Evolutionary conservation across 371 early-diverging fungal genomes (phyloP).

Genomic region (Mucor saturninus): DNA sequence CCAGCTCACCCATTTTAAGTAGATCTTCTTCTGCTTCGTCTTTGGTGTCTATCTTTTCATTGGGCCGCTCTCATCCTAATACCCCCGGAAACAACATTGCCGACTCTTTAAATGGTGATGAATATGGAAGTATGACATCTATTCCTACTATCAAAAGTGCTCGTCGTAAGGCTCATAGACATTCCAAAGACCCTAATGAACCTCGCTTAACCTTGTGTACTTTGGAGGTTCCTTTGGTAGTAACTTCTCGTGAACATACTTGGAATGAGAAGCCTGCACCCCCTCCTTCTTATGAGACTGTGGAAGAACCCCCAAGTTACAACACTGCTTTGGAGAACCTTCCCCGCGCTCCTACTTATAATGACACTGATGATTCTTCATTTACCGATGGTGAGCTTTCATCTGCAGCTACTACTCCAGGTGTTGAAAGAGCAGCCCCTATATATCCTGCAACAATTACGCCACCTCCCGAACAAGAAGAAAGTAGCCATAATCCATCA

Average conservation of each 20-base stretch:
- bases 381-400: slow-evolving; percentile 2
- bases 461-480: slow-evolving; percentile 7
- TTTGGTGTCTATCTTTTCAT: slow-evolving; percentile 53
- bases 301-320: slow-evolving; percentile 49
- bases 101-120: slow-evolving; percentile 9
- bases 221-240: slow-evolving; percentile 48
- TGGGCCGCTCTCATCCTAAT: slow-evolving; percentile 33
- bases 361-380: slow-evolving; percentile 18
- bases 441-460: neutral
- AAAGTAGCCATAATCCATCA: neutral
- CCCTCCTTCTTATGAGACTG: slow-evolving; percentile 40
- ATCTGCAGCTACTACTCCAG: neutral
- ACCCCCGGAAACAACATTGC: slow-evolving; percentile 15
- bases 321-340: slow-evolving; percentile 34
- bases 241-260: slow-evolving; percentile 49
- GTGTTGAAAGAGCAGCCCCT: neutral
- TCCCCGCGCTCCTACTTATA: slow-evolving; percentile 47
- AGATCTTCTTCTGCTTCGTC: slow-evolving; percentile 50
- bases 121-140: slow-evolving; percentile 12
- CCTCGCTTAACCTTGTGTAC: slow-evolving; percentile 34
- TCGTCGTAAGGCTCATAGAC: slow-evolving; percentile 11
- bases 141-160: slow-evolving; percentile 28
- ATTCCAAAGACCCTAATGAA: slow-evolving; percentile 14
- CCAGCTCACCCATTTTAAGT: slow-evolving; percentile 39
- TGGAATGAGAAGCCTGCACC: slow-evolving; percentile 38